Base-by-base conservation (phyloP, 148 eudicot species). In the Cornus suecica region DNA sequence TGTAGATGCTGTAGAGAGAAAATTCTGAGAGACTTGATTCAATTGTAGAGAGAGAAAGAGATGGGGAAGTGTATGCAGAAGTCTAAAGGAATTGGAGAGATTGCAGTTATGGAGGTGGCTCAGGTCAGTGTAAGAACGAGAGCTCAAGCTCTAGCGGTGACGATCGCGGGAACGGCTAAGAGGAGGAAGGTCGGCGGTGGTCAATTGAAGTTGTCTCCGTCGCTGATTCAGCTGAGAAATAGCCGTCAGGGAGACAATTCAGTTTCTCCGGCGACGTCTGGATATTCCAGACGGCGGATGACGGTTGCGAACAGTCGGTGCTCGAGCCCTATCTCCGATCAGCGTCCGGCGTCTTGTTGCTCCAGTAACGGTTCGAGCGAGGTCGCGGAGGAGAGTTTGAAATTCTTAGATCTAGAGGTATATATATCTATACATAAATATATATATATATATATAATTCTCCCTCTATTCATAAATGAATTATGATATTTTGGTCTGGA, bases 351-450 rank as follows among this genome's bases (percentile, higher is more conserved):
- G 9, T 80, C 87, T 24, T 84, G 87, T 66, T 77, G 78, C 71
- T 86, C 87, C 28, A 84, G 89, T 69, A 82, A 84, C 52, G 61
- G 60, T 8, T 78, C 86, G 0, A 68, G 51, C 70, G 81, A 78
- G 61, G 10, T 74, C 20, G 72, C 42, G 1, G 70, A 75, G 32
- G 73, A 80, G 56, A 65, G 61, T 13, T 63, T 68, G 37, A 76
- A 71, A 48, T 61, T 70, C 22, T 69, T 70, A 79, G 88, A 87
- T 88, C 87, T 81, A 68, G 84, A 86, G 90, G 97, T 90, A 74
- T 62, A 71, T 25, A n/a, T n/a, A n/a, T n/a, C n/a, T n/a, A n/a
- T n/a, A n/a, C n/a, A n/a, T n/a, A n/a, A n/a, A n/a, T n/a, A n/a
- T n/a, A n/a, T n/a, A n/a, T n/a, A n/a, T n/a, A n/a, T n/a, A n/a